Base-by-base conservation (phyloP, 805 yeast species). In the Schizosaccharomyces lindneri region DNA sequence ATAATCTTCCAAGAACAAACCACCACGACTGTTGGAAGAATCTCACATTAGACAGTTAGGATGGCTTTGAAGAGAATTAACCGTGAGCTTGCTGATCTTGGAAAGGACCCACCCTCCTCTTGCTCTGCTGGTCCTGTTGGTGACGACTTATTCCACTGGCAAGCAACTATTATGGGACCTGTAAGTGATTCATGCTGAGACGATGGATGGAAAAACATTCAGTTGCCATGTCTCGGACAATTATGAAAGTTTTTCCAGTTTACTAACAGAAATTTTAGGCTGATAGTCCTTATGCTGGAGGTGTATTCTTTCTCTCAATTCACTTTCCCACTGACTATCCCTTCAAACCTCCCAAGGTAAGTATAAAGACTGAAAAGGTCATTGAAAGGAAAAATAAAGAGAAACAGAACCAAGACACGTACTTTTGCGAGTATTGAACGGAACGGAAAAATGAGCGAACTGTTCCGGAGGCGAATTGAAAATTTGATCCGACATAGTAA, bases 261-360 rank as follows among this genome's bases (percentile, higher is more conserved):
- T 21, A 3, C 41, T 55, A 55, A 29, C 41, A 55, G 17, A 31
- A 2, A 2, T 55, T 17, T 7, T 46, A 63, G 64, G 81, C 95
- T 67, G 97, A 93, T 75, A 86, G 96, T 59, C 78, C 86, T 64
- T 81, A 81, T 68, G 79, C 84, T 48, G 90, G 90, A 66, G 98
- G 97, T 70, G 96, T 90, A 57, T 93, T 93, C 74, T 93, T 93
- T 79, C 80, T 93, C 65, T 83, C 95, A 62, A 88, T 93, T 73
- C 95, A 88, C 73, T 93, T 93, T 85, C 98, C 98, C 72, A 89
- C 97, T 63, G 97, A 93, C 74, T 93, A 93, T 74, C 98, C 98
- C 62, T 93, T 90, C 79, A 93, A 93, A 76, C 97, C 98, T 63
- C 98, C 98, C 66, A 90, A 88, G 72, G 68, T 65, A 48, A 46